Conservation (phyloP, 2,329 filamentous ascomycete genomes). For the Ambrosiella beaveri region DNA sequence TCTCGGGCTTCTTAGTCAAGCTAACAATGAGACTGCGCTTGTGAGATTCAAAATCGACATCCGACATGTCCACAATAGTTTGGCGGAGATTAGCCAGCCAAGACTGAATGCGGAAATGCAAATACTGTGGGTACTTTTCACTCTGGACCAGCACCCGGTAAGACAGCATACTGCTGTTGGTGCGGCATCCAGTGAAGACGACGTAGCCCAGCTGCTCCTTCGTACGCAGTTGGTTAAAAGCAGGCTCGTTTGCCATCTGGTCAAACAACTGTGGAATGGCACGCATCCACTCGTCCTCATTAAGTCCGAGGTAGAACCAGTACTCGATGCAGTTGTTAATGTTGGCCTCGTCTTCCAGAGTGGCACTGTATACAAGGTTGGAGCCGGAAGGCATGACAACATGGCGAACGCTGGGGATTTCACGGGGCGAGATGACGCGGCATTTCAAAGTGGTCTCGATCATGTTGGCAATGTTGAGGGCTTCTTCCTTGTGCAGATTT, state of each 20-base stretch:
- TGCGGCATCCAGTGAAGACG: constrained; percentile 65
- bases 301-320: constrained; percentile 52
- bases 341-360: constrained; percentile 70
- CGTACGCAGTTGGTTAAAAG: constrained; percentile 84
- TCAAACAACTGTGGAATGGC: constrained; percentile 68
- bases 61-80: constrained; percentile 56
- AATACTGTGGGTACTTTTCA: constrained; percentile 65
- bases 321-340: constrained; percentile 78
- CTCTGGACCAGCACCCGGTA: constrained; percentile 89
- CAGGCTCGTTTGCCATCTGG: constrained; percentile 83
- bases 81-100: constrained; percentile 56
- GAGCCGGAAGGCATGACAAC: constrained; percentile 61
- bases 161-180: constrained; percentile 60
- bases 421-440: constrained; percentile 51
- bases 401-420: constrained; percentile 65
- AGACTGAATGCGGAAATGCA: constrained; percentile 73
- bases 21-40: constrained; percentile 80
- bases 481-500: constrained; percentile 88
- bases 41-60: constrained; percentile 74
- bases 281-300: constrained; percentile 49
- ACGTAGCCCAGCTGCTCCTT: constrained; percentile 97
- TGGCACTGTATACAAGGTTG: constrained; percentile 70
- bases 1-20: constrained; percentile 80
- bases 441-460: constrained; percentile 65
- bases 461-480: constrained; percentile 65